Base-by-base conservation (phyloP, 768 basidiomycete genomes). In the Trametes punicea region DNA sequence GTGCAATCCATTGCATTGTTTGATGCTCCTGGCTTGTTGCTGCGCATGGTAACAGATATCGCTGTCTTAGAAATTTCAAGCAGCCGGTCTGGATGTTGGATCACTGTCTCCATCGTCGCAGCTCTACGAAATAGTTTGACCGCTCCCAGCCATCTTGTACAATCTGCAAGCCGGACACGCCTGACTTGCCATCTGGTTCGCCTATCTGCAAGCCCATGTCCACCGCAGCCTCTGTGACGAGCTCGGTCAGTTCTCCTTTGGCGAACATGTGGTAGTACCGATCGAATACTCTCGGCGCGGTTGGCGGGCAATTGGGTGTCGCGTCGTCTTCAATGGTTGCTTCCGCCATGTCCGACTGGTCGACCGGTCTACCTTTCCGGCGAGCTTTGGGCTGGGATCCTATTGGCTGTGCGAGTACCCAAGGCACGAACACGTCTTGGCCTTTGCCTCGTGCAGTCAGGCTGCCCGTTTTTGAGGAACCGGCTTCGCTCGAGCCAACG, bases 211-310 rank as follows among this genome's bases (percentile, higher is more conserved):
- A 66, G 0, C 74, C 80, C 56, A 92, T 68, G 21, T 73, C 80
- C 26, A 65, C 58, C 3, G 88, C 88, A 0, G 94, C 93, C 30
- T 81, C 75, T 7, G 59, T 51, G 5, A 88, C 81, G 9, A 97
- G 77, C 11, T 69, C 70, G 16, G 66, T 59, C 45, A 99, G 79
- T 71, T 99, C 97, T 18, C 87, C 90, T 39, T 82, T 74, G 0
- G 83, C 79, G 67, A 98, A 99, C 81, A 99, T 90, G 69, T 99
- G 97, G 68, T 99, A 99, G 68, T 97, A 99, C 52, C 97, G 81
- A 67, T 93, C 85, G 73, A 83, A 90, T 3, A 88, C 76, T 59
- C 81, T 73, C 46, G 70, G 69, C 55, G 64, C 56, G 3, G 34
- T 16, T n/a, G 2, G 13, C 36, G 11, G 45, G 13, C 23, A 15